Conservation (phyloP, 495 filamentous ascomycete genomes). For the Penicillium fimorum region DNA sequence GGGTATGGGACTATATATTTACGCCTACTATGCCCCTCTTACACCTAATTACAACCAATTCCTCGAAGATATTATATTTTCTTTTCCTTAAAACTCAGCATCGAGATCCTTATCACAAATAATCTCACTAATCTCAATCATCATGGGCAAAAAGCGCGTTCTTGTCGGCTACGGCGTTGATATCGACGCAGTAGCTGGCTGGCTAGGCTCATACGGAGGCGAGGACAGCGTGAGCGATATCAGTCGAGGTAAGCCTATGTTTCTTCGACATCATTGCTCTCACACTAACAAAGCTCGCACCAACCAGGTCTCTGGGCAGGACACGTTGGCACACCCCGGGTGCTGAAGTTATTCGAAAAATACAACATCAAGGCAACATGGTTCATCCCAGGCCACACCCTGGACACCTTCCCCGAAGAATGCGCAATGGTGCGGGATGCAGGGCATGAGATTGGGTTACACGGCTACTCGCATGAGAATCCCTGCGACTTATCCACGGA, state of each 20-base stretch:
- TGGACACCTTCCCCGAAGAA: constrained; percentile 80
- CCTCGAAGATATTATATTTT: no score
- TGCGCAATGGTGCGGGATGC: constrained; percentile 62
- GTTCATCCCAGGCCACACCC: constrained; percentile 78
- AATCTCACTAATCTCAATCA: not conserved
- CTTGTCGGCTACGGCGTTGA: constrained; percentile 57
- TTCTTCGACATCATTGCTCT: not conserved
- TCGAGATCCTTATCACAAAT: no score
- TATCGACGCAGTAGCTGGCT: constrained; percentile 69
- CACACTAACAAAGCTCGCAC: constrained; percentile 5
- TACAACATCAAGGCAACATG: constrained; percentile 79
- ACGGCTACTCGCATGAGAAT: constrained; percentile 76
- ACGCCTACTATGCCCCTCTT: no score
- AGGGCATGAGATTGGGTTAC: constrained; percentile 75
- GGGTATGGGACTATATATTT: no score
- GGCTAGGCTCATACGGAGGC: constrained; percentile 69
- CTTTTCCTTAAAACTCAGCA: no score
- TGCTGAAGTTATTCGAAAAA: constrained; percentile 73
- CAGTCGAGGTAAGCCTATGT: constrained; percentile 45
- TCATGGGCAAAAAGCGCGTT: constrained; percentile 43
- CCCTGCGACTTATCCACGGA: constrained; percentile 69
- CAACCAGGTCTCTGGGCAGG: constrained; percentile 64
- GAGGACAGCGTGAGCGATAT: constrained; percentile 67
- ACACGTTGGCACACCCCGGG: constrained; percentile 63
- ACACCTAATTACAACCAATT: no score